These are phyloP conservation scores for Hordeum marinum DNA, from an alignment of 176 grass and related monocot genomes.

Conservation along the genomic window DNA sequence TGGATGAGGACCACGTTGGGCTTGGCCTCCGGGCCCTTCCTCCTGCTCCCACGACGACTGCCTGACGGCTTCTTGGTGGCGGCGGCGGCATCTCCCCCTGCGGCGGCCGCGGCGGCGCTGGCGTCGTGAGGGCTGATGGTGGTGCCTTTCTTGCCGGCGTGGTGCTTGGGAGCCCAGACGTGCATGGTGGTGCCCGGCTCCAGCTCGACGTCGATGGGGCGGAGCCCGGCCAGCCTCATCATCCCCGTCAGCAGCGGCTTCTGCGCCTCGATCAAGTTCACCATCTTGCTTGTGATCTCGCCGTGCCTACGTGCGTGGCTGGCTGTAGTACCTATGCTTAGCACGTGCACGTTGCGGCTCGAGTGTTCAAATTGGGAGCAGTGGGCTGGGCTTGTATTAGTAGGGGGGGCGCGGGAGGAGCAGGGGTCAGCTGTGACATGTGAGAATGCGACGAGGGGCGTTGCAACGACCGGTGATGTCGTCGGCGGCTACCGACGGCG, in stretches of 20 bases:
- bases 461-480: constrained; percentile 28
- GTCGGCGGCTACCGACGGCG: neutral
- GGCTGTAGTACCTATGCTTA: neutral
- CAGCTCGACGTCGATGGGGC: constrained; percentile 58
- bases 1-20: constrained; percentile 76
- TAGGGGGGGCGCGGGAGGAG: constrained; percentile 3
- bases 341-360: neutral
- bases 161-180: constrained; percentile 82
- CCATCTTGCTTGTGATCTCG: constrained; percentile 39
- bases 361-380: neutral
- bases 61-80: neutral
- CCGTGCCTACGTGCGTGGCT: neutral
- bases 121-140: constrained; percentile 21
- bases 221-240: constrained; percentile 64
- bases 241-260: constrained; percentile 67
- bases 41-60: neutral
- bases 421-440: constrained; percentile 1
- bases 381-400: neutral
- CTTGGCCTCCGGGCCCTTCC: constrained; percentile 29
- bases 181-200: constrained; percentile 82
- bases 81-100: neutral
- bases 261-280: constrained; percentile 81
- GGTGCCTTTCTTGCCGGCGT: constrained; percentile 41
- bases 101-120: neutral
- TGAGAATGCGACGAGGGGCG: neutral